Evolutionary conservation across 768 basidiomycete species (phyloP), one percentile per base, ranked within the genome.

Genomic region (Thelephora aurantiotincta): DNA sequence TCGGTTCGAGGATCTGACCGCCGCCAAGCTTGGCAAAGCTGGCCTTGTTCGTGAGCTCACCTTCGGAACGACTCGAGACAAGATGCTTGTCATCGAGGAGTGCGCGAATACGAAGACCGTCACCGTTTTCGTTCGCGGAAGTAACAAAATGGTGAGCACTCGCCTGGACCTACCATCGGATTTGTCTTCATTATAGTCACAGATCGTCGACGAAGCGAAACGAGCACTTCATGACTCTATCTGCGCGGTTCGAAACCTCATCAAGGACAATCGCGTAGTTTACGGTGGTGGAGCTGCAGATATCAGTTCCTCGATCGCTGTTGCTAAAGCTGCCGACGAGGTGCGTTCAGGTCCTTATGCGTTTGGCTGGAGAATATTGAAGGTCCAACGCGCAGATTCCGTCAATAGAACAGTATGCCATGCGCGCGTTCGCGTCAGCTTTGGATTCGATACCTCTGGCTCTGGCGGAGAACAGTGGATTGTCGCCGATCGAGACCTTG

Each of bases 131-230:
- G 92, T 98, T 19, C 77, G 96, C 33, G 96, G 96, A 18, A 89
- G 85, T 59, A 99, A 99, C 69, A 99, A 99, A 69, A 99, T 99
- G 96, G 94, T 91, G 16, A 41, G 16, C 2, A 41, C 22, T 9
- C 14, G 38, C 22, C 22, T 4, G 14, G 18, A n/a, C 14, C 9
- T 11, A 14, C 38, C 22, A 14, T 11, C 6, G 38, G 14, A 41
- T 41, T 4, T 4, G 1, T 9, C 47, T 41, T 16, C 16, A 13
- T 50, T 20, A 18, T 33, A 43, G 23, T 43, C 48, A 35, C 58
- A 99, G 94, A 97, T 99, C 57, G 91, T 99, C 51, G 96, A 99
- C 58, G 96, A 99, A 64, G 94, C 92, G 49, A 98, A 98, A 63
- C 87, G 96, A 26, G 91, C 96, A 3, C 72, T 99, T 33, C 96